phyloP scores from a whole-genome alignment of 192 early-diverging fungal genomes.

The Gonapodya sp. region DNA sequence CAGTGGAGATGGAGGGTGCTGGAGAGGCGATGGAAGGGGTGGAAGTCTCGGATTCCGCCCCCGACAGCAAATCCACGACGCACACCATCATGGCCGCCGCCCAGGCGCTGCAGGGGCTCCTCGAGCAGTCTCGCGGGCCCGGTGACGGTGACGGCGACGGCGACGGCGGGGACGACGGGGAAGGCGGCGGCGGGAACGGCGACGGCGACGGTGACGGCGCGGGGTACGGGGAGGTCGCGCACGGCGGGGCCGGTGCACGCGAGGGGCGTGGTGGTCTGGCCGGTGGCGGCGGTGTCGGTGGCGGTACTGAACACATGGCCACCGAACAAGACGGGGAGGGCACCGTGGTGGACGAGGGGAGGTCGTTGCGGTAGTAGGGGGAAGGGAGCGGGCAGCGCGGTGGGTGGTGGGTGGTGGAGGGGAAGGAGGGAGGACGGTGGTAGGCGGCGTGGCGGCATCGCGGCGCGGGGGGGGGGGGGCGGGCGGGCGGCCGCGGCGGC shows the following conservation, averaged over 20 bases:
- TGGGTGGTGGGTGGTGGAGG: background rate
- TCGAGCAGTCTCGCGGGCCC: background rate
- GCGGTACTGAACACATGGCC: too few species aligned
- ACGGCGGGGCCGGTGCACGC: background rate
- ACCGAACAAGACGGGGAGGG: background rate
- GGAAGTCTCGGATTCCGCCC: background rate
- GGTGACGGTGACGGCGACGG: background rate
- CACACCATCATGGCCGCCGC: background rate
- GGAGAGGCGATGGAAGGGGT: background rate
- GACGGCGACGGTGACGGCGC: too few species aligned
- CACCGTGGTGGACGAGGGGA: background rate
- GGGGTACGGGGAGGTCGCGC: too few species aligned
- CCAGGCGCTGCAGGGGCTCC: background rate
- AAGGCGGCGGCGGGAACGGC: too few species aligned
- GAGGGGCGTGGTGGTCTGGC: background rate
- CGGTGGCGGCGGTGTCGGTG: too few species aligned
- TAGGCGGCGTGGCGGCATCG: too few species aligned
- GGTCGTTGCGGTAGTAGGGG: too few species aligned
- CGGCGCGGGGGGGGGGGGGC: too few species aligned
- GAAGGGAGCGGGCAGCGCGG: background rate
- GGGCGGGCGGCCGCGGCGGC: too few species aligned
- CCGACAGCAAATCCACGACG: background rate
- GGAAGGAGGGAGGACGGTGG: background rate
- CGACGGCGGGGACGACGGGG: too few species aligned
- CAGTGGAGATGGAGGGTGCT: background rate